Evolutionary conservation across 176 grass and related monocot species (phyloP).

Genomic region (Pontederia crassipes): DNA sequence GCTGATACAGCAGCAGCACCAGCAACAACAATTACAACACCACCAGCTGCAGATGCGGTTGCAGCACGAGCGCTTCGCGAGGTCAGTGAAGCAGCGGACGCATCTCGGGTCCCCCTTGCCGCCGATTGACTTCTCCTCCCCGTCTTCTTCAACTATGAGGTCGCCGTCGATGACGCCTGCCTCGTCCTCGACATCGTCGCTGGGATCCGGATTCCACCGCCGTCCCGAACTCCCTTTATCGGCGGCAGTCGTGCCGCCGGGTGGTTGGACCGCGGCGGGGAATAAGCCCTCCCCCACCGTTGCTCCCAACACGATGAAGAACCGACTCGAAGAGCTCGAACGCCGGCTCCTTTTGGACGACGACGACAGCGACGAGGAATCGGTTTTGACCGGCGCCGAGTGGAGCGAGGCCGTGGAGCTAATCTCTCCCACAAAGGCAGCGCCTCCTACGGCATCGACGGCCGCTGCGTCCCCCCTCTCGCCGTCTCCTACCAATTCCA

Average conservation of each 20-base stretch:
- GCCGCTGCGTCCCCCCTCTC: slow-evolving; percentile 23
- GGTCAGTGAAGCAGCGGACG: slow-evolving; percentile 58
- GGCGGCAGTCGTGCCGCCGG: slow-evolving; percentile 4
- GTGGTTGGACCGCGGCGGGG: slow-evolving; percentile 4
- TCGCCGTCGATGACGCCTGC: slow-evolving; percentile 14
- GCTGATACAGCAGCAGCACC: slow-evolving; percentile 28
- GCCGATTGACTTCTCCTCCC: not conserved
- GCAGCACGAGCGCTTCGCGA: slow-evolving; percentile 57
- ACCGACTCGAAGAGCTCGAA: slow-evolving; percentile 72
- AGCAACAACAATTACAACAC: slow-evolving; percentile 34
- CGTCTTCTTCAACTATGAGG: not conserved
- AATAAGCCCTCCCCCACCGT: not conserved
- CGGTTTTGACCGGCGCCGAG: slow-evolving; percentile 59
- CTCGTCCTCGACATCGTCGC: slow-evolving; percentile 39
- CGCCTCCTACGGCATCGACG: slow-evolving; percentile 15
- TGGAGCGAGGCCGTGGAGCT: slow-evolving; percentile 72
- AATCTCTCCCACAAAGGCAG: slow-evolving; percentile 22
- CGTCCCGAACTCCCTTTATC: slow-evolving; percentile 30
- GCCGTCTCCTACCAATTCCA: slow-evolving; percentile 61
- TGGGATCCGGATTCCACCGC: slow-evolving; percentile 22
- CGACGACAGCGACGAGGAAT: slow-evolving; percentile 34
- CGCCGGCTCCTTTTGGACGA: slow-evolving; percentile 71
- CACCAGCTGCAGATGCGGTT: slow-evolving; percentile 27
- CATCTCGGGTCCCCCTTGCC: not conserved
- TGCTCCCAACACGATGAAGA: slow-evolving; percentile 11